Conservation (phyloP, 2,329 filamentous ascomycete genomes). For the Ophiostoma himal-ulmi region DNA sequence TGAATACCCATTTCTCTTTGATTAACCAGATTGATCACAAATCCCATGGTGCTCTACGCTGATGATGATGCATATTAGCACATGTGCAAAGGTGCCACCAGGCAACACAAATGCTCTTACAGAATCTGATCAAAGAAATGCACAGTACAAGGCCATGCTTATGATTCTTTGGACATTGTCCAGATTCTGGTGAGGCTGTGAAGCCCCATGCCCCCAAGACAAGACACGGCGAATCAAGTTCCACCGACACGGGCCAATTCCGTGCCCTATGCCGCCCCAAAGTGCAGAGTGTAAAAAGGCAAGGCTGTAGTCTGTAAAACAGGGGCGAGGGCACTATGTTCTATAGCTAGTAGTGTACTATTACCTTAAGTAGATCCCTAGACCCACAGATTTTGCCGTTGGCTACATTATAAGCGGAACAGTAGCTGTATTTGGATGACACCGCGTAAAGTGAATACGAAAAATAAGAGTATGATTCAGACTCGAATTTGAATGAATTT, state of each 20-base stretch:
- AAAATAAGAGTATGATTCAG: not conserved
- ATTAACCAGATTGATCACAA: not conserved
- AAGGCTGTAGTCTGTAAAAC: not conserved
- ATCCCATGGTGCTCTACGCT: not conserved
- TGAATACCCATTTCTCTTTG: conserved; percentile 1
- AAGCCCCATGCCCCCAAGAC: not conserved
- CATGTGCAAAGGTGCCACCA: not conserved
- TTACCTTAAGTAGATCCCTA: not conserved
- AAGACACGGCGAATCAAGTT: not conserved
- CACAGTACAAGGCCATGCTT: too few relatives aligned
- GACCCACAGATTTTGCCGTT: not conserved
- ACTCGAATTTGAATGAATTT: too few relatives aligned
- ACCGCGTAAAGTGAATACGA: not conserved
- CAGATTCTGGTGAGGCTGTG: too few relatives aligned
- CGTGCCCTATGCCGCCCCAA: not conserved
- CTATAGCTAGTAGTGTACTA: too few relatives aligned
- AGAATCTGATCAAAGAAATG: too few relatives aligned
- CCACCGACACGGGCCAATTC: conserved; percentile 14
- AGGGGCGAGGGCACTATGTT: too few relatives aligned
- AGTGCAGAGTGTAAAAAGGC: conserved; percentile 2
- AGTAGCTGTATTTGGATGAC: not conserved
- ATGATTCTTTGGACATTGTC: not conserved
- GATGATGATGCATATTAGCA: not conserved
- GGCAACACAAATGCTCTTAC: not conserved
- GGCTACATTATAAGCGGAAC: not conserved